Evolutionary conservation across 371 early-diverging fungal species (phyloP).

Genomic region (Apophysomyces variabilis): DNA sequence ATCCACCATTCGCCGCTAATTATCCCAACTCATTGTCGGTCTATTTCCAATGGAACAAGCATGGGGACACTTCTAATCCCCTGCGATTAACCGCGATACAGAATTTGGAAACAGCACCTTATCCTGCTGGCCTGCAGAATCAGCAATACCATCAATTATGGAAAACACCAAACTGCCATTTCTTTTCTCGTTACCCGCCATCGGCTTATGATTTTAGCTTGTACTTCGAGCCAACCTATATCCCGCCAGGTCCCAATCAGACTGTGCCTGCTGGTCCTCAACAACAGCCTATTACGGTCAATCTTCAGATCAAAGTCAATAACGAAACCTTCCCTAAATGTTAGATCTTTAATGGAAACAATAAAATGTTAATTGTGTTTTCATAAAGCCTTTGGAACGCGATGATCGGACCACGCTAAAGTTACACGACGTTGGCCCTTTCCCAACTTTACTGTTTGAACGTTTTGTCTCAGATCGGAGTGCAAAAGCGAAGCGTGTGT

Average conservation of each 20-base stretch:
- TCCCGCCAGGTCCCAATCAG: not conserved
- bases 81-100: conserved; percentile 16
- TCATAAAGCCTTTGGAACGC: too few relatives aligned
- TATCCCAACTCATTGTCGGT: conserved; percentile 23
- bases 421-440: too few relatives aligned
- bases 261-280: conserved; percentile 18
- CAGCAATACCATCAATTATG: conserved; percentile 21
- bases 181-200: conserved; percentile 30
- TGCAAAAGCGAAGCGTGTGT: too few relatives aligned
- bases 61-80: conserved; percentile 18
- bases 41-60: conserved; percentile 26
- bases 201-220: conserved; percentile 21
- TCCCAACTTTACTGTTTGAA: too few relatives aligned
- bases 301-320: conserved; percentile 24
- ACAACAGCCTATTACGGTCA: conserved; percentile 18
- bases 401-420: too few relatives aligned
- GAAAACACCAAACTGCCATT: conserved; percentile 33
- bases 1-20: conserved; percentile 20
- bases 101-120: conserved; percentile 10
- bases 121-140: conserved; percentile 27
- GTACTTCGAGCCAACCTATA: conserved; percentile 20
- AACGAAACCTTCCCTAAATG: conserved; percentile 30
- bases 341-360: conserved; percentile 4
- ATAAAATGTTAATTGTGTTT: too few relatives aligned
- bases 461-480: too few relatives aligned